A percentile compares a stretch with the other conserved stretches of the same genome.
These are phyloP conservation scores for Allium cepa DNA, from an alignment of 106 monocot genomes.

Conservation along the genomic window DNA sequence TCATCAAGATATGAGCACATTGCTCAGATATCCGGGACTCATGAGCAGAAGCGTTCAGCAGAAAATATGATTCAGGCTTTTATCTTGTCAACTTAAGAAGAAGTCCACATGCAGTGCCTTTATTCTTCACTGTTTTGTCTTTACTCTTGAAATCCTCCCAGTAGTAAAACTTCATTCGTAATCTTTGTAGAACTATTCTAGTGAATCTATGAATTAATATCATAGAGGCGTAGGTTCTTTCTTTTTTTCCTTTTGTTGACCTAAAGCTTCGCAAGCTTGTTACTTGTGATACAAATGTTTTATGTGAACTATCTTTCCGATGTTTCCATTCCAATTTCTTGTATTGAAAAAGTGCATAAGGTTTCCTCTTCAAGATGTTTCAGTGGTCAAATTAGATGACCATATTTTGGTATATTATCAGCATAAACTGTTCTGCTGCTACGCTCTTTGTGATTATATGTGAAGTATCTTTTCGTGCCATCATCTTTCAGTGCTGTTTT, in stretches of 20 bases:
- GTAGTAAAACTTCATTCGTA: no score
- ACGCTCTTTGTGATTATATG: not conserved
- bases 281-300: not conserved
- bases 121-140: not conserved
- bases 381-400: no score
- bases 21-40: constrained; percentile 79
- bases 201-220: constrained; percentile 1
- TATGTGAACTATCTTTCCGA: not conserved
- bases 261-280: constrained; percentile 1
- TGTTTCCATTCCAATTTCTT: no score
- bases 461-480: constrained; percentile 10
- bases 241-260: not conserved
- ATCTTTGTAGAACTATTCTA: not conserved
- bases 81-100: constrained; percentile 70
- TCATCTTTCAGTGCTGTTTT: constrained; percentile 3
- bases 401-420: no score
- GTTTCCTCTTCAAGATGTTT: no score
- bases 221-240: constrained; percentile 9
- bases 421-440: no score
- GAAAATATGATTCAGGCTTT: constrained; percentile 96
- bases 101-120: not conserved
- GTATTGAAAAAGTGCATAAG: no score
- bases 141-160: not conserved
- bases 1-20: constrained; percentile 62
- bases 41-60: constrained; percentile 78